These are phyloP conservation scores for Colletotrichum karsti DNA, from an alignment of 2,329 filamentous ascomycete genomes.

Conservation along the genomic window DNA sequence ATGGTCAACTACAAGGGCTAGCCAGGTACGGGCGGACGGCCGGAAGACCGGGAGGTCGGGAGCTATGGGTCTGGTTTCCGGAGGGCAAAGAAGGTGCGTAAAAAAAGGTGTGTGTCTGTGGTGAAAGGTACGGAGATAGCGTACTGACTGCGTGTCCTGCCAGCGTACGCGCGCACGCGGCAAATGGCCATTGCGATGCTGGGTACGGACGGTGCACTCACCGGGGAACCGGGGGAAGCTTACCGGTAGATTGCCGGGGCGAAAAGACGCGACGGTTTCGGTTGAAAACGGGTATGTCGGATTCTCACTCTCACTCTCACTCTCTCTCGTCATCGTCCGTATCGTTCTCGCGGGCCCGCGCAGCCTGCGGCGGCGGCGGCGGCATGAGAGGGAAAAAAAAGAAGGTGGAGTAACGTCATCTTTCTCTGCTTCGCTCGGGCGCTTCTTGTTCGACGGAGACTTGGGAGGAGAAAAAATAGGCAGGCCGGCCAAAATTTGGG, in stretches of 20 bases:
- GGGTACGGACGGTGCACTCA: constrained; percentile 1
- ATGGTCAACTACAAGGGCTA: neutral
- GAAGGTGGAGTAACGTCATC: neutral
- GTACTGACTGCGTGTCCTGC: neutral
- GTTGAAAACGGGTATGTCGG: neutral
- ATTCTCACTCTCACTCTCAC: neutral
- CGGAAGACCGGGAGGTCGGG: constrained; percentile 21
- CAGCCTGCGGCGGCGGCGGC: neutral
- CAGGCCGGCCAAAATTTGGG: neutral
- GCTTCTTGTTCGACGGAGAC: neutral
- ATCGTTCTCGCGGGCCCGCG: neutral
- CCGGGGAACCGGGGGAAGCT: constrained; percentile 20
- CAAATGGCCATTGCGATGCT: constrained; percentile 7
- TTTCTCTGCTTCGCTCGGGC: neutral
- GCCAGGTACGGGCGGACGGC: constrained; percentile 11
- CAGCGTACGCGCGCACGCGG: neutral
- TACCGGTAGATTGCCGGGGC: constrained; percentile 6
- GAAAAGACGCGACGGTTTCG: neutral
- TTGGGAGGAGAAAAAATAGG: neutral
- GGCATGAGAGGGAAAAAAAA: neutral
- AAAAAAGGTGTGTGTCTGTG: neutral
- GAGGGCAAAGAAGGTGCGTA: neutral
- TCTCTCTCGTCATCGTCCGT: neutral
- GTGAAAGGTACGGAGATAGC: neutral
- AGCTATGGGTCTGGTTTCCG: neutral